Evolutionary conservation across 164 flowering plant genomes (phyloP).

Genomic region (Amborella trichopoda): DNA sequence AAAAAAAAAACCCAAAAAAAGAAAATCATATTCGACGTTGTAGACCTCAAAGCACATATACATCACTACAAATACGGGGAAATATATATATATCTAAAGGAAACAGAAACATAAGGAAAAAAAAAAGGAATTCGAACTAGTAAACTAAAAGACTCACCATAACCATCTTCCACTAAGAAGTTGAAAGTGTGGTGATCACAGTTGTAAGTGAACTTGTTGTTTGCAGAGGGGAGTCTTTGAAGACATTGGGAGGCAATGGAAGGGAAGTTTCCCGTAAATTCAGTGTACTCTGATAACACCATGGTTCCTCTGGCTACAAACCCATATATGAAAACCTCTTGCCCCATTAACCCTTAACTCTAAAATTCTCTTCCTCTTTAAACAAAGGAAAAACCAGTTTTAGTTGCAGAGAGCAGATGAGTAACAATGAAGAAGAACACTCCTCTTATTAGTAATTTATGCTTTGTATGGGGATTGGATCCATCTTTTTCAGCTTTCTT

Average conservation of each 20-base stretch:
- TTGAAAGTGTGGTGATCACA: conserved; percentile 77
- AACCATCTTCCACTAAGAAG: conserved; percentile 72
- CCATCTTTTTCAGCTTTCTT: too few species aligned
- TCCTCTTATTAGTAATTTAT: too few species aligned
- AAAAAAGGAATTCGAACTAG: not conserved
- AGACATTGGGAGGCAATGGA: conserved; percentile 77
- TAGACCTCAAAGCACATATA: too few species aligned
- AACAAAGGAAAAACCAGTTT: too few species aligned
- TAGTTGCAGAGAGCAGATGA: too few species aligned
- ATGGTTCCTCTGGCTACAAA: conserved; percentile 80
- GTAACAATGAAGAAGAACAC: too few species aligned
- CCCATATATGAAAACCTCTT: conserved; percentile 75
- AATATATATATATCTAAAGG: not conserved
- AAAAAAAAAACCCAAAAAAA: too few species aligned
- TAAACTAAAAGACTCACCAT: conserved; percentile 24
- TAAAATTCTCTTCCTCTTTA: too few species aligned
- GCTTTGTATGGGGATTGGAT: too few species aligned
- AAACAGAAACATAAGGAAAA: not conserved
- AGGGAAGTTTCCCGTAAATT: conserved; percentile 79
- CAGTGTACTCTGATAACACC: conserved; percentile 72
- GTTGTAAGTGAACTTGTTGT: conserved; percentile 73
- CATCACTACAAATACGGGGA: too few species aligned
- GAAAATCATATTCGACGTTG: too few species aligned
- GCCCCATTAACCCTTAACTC: too few species aligned
- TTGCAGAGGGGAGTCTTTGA: conserved; percentile 56